Conservation (phyloP, 441 rosid genomes). For the Metrosideros polymorpha region DNA sequence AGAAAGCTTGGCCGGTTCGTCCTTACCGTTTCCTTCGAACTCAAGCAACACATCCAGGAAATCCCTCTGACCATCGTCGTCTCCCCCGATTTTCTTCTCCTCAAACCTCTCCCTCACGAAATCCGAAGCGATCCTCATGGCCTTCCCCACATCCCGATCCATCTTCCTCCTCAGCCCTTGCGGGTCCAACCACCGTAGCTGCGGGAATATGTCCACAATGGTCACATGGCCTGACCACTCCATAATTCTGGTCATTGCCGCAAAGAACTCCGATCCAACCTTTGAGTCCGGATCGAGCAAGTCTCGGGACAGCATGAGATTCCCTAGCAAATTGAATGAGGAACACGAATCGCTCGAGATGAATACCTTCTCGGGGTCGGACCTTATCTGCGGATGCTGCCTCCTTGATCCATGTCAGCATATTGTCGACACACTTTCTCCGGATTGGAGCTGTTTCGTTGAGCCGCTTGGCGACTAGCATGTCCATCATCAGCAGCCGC, state of each 20-base stretch:
- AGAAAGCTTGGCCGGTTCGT: conserved; percentile 20
- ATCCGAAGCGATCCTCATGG: conserved; percentile 21
- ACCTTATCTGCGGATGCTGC: neutral
- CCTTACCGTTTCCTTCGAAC: conserved; percentile 29
- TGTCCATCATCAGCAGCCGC: conserved; percentile 28
- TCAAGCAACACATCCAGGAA: conserved; percentile 36
- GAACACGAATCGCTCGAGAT: conserved; percentile 21
- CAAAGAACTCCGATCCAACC: conserved; percentile 17
- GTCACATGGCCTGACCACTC: conserved; percentile 24
- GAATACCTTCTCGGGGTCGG: conserved; percentile 1
- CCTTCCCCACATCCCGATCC: conserved; percentile 25
- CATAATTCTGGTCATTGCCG: conserved; percentile 14
- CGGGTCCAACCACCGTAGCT: conserved; percentile 29
- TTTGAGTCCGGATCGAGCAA: conserved; percentile 18
- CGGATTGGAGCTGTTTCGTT: conserved; percentile 18
- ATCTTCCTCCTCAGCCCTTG: conserved; percentile 16
- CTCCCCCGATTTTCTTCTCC: neutral
- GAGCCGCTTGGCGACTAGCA: conserved; percentile 26
- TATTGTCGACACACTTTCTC: conserved; percentile 16
- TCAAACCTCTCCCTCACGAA: conserved; percentile 27
- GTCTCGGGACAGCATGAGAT: conserved; percentile 35
- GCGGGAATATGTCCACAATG: conserved; percentile 25
- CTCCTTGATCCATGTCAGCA: conserved; percentile 23
- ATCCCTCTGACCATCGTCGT: conserved; percentile 6
- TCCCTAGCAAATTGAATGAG: conserved; percentile 32